Evolutionary conservation across 768 basidiomycete genomes (phyloP).

Genomic region (Cubamyces lactineus): DNA sequence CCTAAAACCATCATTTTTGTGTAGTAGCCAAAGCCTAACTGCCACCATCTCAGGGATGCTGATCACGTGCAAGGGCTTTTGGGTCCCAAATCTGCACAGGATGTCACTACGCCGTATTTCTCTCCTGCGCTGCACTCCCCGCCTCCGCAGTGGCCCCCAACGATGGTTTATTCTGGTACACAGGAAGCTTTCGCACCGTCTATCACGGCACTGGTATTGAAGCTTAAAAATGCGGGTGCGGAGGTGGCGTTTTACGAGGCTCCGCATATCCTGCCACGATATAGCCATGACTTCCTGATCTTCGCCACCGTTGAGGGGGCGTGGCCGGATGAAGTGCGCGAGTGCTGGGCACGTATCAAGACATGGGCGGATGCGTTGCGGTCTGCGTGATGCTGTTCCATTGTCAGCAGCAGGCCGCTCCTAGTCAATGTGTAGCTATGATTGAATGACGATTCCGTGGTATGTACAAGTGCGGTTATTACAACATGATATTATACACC

Average conservation of each 20-base stretch:
- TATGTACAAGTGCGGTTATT: background rate
- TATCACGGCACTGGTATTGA: background rate
- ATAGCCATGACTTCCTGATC: conserved; percentile 21
- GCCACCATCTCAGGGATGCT: conserved; percentile 2
- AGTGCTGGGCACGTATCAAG: conserved; percentile 16
- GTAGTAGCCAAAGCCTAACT: too few species aligned
- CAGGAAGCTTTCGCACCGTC: conserved; percentile 11
- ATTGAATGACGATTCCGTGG: background rate
- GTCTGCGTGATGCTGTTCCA: too few species aligned
- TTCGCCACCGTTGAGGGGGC: conserved; percentile 1
- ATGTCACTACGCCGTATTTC: conserved; percentile 13
- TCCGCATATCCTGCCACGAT: conserved; percentile 7
- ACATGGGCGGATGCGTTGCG: conserved; percentile 1
- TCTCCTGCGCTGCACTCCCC: conserved; percentile 13
- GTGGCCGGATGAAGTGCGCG: conserved; percentile 17
- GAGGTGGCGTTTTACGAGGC: background rate
- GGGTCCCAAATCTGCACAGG: background rate
- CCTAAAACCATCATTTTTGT: too few species aligned
- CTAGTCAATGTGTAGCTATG: too few species aligned
- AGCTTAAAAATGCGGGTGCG: conserved; percentile 1
- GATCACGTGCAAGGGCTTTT: conserved; percentile 5
- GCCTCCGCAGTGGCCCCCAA: conserved; percentile 15
- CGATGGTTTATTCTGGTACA: conserved; percentile 15
- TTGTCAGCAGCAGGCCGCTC: too few species aligned
- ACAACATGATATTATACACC: background rate